phyloP scores from a whole-genome alignment of 768 basidiomycete genomes.

The Tulasnella sp. region DNA sequence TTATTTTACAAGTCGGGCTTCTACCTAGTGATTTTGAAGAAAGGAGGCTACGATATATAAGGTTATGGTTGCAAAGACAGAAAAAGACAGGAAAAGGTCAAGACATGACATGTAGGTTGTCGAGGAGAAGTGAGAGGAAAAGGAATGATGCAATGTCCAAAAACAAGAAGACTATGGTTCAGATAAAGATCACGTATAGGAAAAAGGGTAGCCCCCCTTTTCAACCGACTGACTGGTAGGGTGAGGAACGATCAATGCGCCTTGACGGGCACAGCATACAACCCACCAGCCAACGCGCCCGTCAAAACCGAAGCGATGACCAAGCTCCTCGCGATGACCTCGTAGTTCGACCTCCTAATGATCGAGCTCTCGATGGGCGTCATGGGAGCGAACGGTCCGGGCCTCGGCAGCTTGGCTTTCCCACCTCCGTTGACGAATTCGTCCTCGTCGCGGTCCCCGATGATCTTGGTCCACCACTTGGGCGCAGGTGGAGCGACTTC shows the following conservation, averaged over 20 bases:
- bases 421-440: not conserved
- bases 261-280: slow-evolving; percentile 3
- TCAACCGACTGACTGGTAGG: no score
- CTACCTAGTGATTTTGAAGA: no score
- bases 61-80: no score
- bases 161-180: no score
- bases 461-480: not conserved
- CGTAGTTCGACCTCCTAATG: slow-evolving; percentile 18
- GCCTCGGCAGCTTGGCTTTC: not conserved
- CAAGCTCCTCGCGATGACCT: slow-evolving; percentile 1
- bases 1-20: no score
- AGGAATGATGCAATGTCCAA: no score
- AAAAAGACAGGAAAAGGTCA: no score
- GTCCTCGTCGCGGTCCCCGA: not conserved
- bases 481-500: not conserved
- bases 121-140: no score
- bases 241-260: not conserved
- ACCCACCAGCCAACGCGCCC: not conserved
- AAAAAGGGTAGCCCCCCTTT: no score
- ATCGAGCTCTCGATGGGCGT: slow-evolving; percentile 21
- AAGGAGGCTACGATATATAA: no score
- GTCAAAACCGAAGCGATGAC: slow-evolving; percentile 6
- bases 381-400: slow-evolving; percentile 16
- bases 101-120: no score
- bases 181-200: no score